phyloP scores from a whole-genome alignment of 192 early-diverging fungal genomes.

The Funneliformis mosseae region DNA sequence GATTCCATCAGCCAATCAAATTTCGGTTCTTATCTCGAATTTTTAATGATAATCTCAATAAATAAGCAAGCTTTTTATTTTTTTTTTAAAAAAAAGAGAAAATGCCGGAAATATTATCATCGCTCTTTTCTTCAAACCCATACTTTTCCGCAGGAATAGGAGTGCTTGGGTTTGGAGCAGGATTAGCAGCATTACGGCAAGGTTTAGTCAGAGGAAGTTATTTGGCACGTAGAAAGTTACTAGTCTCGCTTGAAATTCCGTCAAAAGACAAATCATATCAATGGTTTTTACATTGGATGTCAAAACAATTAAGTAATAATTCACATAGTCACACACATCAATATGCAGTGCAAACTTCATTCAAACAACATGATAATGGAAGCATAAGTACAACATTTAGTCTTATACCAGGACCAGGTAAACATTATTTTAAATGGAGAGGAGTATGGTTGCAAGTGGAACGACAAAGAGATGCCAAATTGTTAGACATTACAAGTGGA shows the following conservation, averaged over 20 bases:
- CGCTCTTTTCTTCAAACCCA: constrained; percentile 68
- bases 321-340: constrained; percentile 61
- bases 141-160: constrained; percentile 96
- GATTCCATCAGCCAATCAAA: not conserved
- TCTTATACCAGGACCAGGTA: constrained; percentile 91
- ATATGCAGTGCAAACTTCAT: constrained; percentile 85
- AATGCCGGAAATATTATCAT: not conserved
- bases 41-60: not conserved
- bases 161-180: constrained; percentile 85
- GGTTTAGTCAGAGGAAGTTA: constrained; percentile 69
- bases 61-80: no score
- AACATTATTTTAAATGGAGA: constrained; percentile 80
- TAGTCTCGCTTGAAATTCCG: constrained; percentile 93
- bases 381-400: constrained; percentile 79
- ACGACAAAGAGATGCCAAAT: constrained; percentile 79
- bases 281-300: constrained; percentile 96
- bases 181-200: constrained; percentile 74
- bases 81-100: not conserved
- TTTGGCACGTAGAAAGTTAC: constrained; percentile 71
- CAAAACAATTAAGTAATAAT: constrained; percentile 52
- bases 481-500: constrained; percentile 91
- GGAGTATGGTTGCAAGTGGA: constrained; percentile 83
- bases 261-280: constrained; percentile 90
- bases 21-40: not conserved
- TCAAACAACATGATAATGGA: constrained; percentile 89